Conservation (phyloP, 306 rosid species). For the Quercus alba region DNA sequence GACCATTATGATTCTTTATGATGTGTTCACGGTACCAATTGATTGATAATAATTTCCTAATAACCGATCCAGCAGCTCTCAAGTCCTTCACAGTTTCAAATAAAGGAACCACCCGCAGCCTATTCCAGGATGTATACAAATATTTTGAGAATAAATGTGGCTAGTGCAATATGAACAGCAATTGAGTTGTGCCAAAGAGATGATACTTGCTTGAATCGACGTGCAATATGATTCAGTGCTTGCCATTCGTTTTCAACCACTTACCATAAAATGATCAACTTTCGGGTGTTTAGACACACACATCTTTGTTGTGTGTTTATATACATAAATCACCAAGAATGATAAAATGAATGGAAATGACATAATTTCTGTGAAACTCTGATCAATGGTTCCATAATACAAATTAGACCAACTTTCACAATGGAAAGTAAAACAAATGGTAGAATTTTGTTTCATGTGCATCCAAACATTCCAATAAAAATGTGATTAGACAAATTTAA, state of each 20-base stretch:
- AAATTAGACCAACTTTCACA: slow-evolving; percentile 1
- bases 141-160: slow-evolving; percentile 5
- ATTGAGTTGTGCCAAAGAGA: not conserved
- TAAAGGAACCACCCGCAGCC: slow-evolving; percentile 94
- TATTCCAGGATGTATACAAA: slow-evolving; percentile 22
- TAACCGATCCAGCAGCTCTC: slow-evolving; percentile 86
- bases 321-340: not conserved
- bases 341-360: not conserved
- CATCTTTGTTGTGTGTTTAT: not conserved
- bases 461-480: not conserved
- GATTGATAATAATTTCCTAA: slow-evolving; percentile 72
- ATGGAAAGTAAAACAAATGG: not conserved
- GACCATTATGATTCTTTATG: slow-evolving; percentile 72
- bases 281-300: not conserved
- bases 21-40: slow-evolving; percentile 89
- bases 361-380: not conserved
- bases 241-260: not conserved
- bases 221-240: not conserved
- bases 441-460: not conserved
- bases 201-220: not conserved
- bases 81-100: slow-evolving; percentile 93
- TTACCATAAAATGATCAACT: not conserved
- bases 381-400: not conserved
- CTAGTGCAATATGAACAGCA: not conserved
- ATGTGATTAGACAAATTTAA: not conserved